These are phyloP conservation scores for Lepiota venenata DNA, from an alignment of 768 basidiomycete genomes.

Conservation along the genomic window DNA sequence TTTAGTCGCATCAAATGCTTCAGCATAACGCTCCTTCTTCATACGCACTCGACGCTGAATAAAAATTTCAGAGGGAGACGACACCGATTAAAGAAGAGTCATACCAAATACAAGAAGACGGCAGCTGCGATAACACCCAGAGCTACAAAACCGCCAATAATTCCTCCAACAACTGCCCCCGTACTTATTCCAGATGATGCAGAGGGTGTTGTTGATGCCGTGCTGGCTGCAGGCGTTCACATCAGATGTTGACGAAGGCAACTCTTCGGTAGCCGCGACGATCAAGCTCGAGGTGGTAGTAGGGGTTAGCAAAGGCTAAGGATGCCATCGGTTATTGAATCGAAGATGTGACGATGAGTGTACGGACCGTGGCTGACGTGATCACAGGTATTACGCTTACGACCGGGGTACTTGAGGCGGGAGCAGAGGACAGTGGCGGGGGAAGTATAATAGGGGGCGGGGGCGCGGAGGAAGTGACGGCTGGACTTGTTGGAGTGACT, in stretches of 20 bases:
- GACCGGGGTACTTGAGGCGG: neutral
- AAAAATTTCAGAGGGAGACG: neutral
- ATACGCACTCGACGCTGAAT: neutral
- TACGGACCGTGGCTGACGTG: neutral
- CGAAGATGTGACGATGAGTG: neutral
- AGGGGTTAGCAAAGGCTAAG: neutral
- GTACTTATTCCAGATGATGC: neutral
- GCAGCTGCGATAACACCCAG: slow-evolving; percentile 7
- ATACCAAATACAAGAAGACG: slow-evolving; percentile 8
- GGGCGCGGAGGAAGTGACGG: neutral
- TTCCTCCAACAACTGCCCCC: slow-evolving; percentile 5
- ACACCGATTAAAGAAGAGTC: neutral
- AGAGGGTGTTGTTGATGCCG: neutral
- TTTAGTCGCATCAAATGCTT: slow-evolving; percentile 12
- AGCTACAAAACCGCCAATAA: slow-evolving; percentile 5
- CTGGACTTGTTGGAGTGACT: neutral
- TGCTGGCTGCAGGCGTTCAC: neutral
- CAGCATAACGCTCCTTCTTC: slow-evolving; percentile 4
- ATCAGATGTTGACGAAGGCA: neutral
- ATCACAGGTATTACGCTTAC: neutral
- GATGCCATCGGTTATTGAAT: neutral
- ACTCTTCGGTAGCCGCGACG: neutral
- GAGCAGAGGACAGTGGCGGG: neutral
- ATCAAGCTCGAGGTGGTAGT: neutral
- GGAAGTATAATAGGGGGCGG: neutral